Base-by-base conservation (phyloP, 2,329 filamentous ascomycete genomes). In the Fusarium tjaetaba region DNA sequence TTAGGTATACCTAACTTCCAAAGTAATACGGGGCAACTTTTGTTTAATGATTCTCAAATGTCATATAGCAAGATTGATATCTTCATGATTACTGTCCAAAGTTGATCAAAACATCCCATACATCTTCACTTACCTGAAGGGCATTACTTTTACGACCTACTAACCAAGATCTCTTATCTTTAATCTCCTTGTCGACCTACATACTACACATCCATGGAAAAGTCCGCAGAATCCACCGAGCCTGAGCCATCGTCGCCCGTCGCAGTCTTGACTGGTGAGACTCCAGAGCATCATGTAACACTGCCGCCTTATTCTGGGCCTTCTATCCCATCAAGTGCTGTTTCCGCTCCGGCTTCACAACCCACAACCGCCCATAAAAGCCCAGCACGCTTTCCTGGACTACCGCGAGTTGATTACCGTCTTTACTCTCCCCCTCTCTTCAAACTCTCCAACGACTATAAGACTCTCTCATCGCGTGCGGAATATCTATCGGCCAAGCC, bases 401-500 rank as follows among this genome's bases (percentile, higher is more conserved):
- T 88, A 11, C 86, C 86, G 2, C 76, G 77, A 28, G 75, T 88
- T 22, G 86, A 88, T 78, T 88, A 88, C 78, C 82, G 84, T n/a
- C 82, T 86, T 24, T 90, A 90, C 78, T 81, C 81, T 11, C 88
- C 87, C 22, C 84, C 86, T 9, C 81, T 86, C 39, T 89, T 89
- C 76, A 84, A 85, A 49, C 81, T 89, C 7, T 88, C 86, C 0
- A 64, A 81, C 15, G 87, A 90, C 76, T 80, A 80, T 39, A 87
- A 83, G 18, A 84, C 83, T 14, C 82, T 89, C 63, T 84, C 82
- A 28, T 85, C 85, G 57, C 83, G 84, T 46, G 84, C 85, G 2
- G 82, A 84, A n/a, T 85, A 86, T 72, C 81, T 89, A 8, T 87
- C 86, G 10, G 80, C 81, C 65, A 85, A 85, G 61, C 82, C 82